Percentiles rank a stretch among this genome's conserved stretches.
phyloP scores from a whole-genome alignment of 2,329 filamentous ascomycete species.

The Calonectria multiphialidica region DNA sequence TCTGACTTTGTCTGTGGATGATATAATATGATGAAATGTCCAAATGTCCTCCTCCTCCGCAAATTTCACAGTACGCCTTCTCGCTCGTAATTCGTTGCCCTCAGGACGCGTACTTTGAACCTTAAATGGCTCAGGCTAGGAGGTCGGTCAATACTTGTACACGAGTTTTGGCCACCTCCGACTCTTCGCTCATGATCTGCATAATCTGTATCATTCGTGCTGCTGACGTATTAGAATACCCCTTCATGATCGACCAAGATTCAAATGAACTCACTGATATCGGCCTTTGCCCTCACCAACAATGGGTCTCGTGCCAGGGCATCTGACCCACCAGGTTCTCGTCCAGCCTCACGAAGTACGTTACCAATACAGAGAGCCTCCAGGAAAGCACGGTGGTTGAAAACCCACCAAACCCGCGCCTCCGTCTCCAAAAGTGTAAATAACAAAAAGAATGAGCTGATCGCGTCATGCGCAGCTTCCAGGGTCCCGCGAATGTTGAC shows the following conservation, averaged over 20 bases:
- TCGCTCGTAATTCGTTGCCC: not conserved
- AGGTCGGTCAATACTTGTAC: conserved; percentile 70
- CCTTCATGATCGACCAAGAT: not conserved
- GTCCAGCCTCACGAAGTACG: conserved; percentile 65
- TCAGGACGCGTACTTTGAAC: not conserved
- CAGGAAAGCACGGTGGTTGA: conserved; percentile 84
- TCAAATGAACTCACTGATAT: conserved; percentile 65
- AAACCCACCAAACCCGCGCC: conserved; percentile 86
- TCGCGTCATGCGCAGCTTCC: conserved; percentile 81
- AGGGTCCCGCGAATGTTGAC: conserved; percentile 77
- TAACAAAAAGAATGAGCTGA: conserved; percentile 80
- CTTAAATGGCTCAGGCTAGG: conserved; percentile 42
- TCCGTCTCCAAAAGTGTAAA: conserved; percentile 77
- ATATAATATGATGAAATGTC: not conserved
- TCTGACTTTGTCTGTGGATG: not conserved
- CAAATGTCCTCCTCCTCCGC: not conserved
- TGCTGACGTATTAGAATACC: conserved; percentile 43
- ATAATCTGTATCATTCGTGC: conserved; percentile 75
- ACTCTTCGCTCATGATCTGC: conserved; percentile 69
- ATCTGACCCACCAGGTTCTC: conserved; percentile 60
- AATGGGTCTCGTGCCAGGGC: conserved; percentile 65
- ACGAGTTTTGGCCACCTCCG: conserved; percentile 69
- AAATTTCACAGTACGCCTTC: not conserved
- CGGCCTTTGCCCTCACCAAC: conserved; percentile 69
- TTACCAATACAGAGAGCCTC: conserved; percentile 78